phyloP scores from a whole-genome alignment of 2,329 filamentous ascomycete genomes.

The Cladophialophora yegresii region DNA sequence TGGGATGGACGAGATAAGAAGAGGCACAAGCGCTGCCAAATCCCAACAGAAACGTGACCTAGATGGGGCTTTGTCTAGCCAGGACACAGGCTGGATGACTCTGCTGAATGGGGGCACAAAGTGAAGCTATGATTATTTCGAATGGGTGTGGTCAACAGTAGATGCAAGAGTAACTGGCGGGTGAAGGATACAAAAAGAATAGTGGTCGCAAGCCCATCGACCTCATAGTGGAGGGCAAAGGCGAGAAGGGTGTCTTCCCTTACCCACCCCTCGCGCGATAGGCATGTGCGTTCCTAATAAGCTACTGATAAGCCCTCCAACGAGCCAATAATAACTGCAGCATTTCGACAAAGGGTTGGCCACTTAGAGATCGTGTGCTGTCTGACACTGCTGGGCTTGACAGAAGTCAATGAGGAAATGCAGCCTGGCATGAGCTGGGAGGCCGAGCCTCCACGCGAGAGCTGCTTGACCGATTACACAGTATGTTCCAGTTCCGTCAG shows the following conservation, averaged over 20 bases:
- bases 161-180: background rate
- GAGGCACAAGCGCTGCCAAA: background rate
- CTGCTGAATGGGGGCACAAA: background rate
- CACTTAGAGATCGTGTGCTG: conserved; percentile 10
- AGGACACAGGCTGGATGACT: background rate
- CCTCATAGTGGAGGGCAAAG: background rate
- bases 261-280: conserved; percentile 1
- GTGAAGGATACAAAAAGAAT: conserved; percentile 4
- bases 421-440: too few species aligned
- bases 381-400: background rate
- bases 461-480: background rate
- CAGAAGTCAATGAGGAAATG: background rate
- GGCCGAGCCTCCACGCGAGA: background rate
- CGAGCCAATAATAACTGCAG: conserved; percentile 9
- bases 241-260: background rate
- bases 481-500: background rate
- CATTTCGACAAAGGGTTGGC: conserved; percentile 6
- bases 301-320: conserved; percentile 17
- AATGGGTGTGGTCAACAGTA: background rate
- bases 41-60: background rate
- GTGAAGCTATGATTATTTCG: conserved; percentile 1
- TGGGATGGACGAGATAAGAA: conserved; percentile 14
- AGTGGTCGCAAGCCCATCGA: conserved; percentile 15
- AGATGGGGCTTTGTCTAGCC: background rate
- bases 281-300: conserved; percentile 10